Base-by-base conservation (phyloP, 2,329 filamentous ascomycete genomes). In the Alternaria brassicicola region DNA sequence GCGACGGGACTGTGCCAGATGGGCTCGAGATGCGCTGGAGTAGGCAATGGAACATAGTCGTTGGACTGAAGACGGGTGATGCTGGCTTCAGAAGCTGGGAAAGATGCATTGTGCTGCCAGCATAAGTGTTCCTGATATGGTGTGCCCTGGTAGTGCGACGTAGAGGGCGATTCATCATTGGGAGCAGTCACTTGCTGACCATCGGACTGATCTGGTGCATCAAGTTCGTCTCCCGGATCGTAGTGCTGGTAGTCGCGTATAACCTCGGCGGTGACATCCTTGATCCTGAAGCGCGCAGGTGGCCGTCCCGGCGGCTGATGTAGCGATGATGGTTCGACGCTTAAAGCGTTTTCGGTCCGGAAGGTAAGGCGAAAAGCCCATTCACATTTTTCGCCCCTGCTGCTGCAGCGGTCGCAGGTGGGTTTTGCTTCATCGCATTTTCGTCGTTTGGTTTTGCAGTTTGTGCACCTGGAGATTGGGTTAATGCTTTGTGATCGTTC, bases 381-480 rank as follows among this genome's bases (percentile, higher is more conserved):
- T 48, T 65, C 19, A 19, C 65, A 66, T 15, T 42, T 46, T 35
- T 67, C 63, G 39, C 52, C 43, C 19, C 59, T 59, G 25, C 55
- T 58, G 19, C 49, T 54, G 53, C 66, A 68, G 19, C 61, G 61
- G 6, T 54, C 53, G 33, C 66, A 68, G 7, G 46, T 43, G 9
- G 66, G 66, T 30, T 68, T 67, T 5, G 30, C 35, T 46, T 67
- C 66, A 23, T 68, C 64, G 28, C 64, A 67, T 39, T 67, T 68
- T 13, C 60, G 55, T 28, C 62, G 46, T 35, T 62, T 67, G 9
- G 41, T 25, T 2, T 64, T 61, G 50, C 66, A 67, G 39, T 66
- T 67, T 8, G 55, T 35, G 41, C 65, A 65, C 8, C 51, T 55
- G 28, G 3, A 13, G 15, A 28, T 26, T 1, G 17, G 0, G 26